Evolutionary conservation across 805 yeast species (phyloP), one percentile per base, ranked within the genome.

Genomic region (Ogataea kodamae): DNA sequence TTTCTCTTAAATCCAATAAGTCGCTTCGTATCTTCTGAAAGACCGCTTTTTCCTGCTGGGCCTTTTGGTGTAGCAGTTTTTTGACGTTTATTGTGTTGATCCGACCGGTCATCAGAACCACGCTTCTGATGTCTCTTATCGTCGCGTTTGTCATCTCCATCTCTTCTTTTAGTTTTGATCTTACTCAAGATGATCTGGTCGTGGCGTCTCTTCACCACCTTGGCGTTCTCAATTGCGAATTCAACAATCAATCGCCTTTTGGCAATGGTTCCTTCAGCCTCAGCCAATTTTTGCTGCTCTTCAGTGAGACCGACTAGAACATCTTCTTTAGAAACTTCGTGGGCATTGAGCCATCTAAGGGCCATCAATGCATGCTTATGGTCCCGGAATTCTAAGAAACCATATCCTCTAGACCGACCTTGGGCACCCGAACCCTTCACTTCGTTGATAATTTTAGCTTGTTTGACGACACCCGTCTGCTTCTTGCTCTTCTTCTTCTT

Each of bases 321-420:
- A 59, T 89, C 97, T 7, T 70, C 76, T 20, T 59, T 60, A 0
- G 85, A 64, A 5, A 92, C 95, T 52, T 76, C 81, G 55, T 90
- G 96, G 6, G 95, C 96, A 59, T 92, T 92, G 58, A 92, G 70
- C 96, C 96, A 92, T 68, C 98, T 78, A 37, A 92, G 73, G 2
- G 95, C 97, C 97, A 88, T 89, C 46, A 92, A 70, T 1, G 98
- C 97, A 43, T 81, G 59, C 60, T 82, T 83, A 60, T 92, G 98
- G 60, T 89, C 95, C 61, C 88, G 78, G 60, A 72, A 88, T 62
- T 92, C 97, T 27, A 92, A 62, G 70, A 92, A 90, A 44, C 98
- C 98, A 53, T 90, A 92, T 41, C 98, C 98, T 68, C 97, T 81
- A 54, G 92, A 80, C 61, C 98, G 74, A 37, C 98, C 98, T 18